These are phyloP conservation scores for Discostella pseudostelligera DNA, from an alignment of 108 stramenopile species.

Conservation along the genomic window DNA sequence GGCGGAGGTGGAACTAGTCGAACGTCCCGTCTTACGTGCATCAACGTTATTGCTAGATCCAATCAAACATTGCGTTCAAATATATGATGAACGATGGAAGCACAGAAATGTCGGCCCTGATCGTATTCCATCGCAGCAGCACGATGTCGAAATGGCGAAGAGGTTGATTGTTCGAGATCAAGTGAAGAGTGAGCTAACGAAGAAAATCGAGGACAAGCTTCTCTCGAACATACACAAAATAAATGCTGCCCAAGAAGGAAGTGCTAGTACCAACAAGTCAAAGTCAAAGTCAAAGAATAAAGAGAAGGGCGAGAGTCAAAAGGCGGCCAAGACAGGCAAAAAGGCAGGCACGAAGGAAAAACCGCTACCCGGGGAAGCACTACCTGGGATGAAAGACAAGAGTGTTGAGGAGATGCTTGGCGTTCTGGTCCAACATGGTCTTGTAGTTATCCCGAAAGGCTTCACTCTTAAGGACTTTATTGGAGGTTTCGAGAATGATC, in stretches of 20 bases:
- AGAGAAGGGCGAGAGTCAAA: constrained; percentile 48
- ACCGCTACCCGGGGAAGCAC: constrained; percentile 75
- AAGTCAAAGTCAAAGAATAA: constrained; percentile 44
- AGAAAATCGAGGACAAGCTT: constrained; percentile 77
- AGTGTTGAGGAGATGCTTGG: constrained; percentile 64
- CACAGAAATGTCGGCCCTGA: constrained; percentile 65
- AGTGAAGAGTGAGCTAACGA: constrained; percentile 51
- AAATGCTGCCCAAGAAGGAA: constrained; percentile 49
- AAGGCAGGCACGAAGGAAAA: constrained; percentile 68
- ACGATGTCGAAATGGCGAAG: constrained; percentile 76
- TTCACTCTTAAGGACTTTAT: constrained; percentile 45
- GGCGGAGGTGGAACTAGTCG: constrained; percentile 21
- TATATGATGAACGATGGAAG: constrained; percentile 64
- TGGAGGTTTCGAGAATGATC: constrained; percentile 46
- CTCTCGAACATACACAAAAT: constrained; percentile 68
- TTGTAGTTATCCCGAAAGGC: constrained; percentile 39
- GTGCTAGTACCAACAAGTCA: constrained; percentile 49
- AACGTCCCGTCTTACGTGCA: constrained; percentile 51
- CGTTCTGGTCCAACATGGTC: constrained; percentile 56
- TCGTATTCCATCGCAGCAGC: constrained; percentile 57
- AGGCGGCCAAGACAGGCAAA: constrained; percentile 51
- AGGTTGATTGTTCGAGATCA: constrained; percentile 60
- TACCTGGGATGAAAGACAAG: constrained; percentile 65
- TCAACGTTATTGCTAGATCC: constrained; percentile 47
- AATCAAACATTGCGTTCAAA: constrained; percentile 33